Conservation (phyloP, 2,329 filamentous ascomycete genomes). For the Pseudopithomyces maydicus region DNA sequence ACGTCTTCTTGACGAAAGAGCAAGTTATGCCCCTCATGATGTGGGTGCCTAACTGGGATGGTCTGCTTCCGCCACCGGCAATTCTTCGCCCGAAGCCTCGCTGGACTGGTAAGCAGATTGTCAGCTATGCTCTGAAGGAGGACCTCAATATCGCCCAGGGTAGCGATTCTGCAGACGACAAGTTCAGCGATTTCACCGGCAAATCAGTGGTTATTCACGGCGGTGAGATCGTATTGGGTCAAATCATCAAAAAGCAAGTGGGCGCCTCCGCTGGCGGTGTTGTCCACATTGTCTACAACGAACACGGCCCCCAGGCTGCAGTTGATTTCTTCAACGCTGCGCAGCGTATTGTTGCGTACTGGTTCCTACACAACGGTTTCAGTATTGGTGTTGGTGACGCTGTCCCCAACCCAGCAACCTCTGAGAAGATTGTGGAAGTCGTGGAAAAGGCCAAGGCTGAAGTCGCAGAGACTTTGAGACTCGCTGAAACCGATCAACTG, state of each 20-base stretch:
- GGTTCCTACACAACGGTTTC: constrained; percentile 94
- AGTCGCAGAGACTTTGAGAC: constrained; percentile 74
- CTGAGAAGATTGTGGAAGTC: constrained; percentile 80
- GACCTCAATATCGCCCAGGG: constrained; percentile 71
- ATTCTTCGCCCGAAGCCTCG: constrained; percentile 89
- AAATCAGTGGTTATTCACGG: constrained; percentile 81
- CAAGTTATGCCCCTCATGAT: constrained; percentile 96
- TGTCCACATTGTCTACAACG: constrained; percentile 95
- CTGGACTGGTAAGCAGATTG: constrained; percentile 98
- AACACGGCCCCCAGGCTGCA: constrained; percentile 81
- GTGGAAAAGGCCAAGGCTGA: constrained; percentile 82
- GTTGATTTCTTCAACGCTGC: constrained; percentile 96
- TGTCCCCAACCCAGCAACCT: constrained; percentile 85
- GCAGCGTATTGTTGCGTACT: constrained; percentile 94
- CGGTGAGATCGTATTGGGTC: constrained; percentile 87
- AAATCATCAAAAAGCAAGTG: constrained; percentile 91
- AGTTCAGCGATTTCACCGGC: constrained; percentile 70
- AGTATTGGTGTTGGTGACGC: constrained; percentile 99
- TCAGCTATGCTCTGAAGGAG: constrained; percentile 87
- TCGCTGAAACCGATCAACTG: constrained; percentile 83
- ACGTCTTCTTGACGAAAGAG: constrained; percentile 87
- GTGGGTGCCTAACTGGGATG: constrained; percentile 98
- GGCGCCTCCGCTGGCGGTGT: constrained; percentile 90
- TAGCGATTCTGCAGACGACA: constrained; percentile 65
- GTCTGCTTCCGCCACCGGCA: constrained; percentile 88